A percentile compares a stretch with the other conserved stretches of the same genome.
phyloP scores from a whole-genome alignment of 306 rosid species.

The Cucumis cinereus region DNA sequence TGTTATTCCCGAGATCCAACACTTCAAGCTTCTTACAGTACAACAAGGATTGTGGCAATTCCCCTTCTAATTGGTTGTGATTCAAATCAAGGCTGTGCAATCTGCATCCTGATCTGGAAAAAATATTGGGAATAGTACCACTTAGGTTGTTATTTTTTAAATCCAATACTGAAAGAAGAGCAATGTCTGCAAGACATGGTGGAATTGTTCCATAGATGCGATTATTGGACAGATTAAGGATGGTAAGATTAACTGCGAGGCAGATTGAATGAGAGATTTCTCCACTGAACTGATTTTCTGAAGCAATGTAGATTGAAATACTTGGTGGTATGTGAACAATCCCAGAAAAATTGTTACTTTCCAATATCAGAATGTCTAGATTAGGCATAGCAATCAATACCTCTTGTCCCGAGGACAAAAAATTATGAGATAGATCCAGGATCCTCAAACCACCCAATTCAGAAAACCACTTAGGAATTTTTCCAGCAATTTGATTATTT shows the following conservation, averaged over 20 bases:
- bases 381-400: slow-evolving; percentile 4
- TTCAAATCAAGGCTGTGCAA: background rate
- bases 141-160: background rate
- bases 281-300: slow-evolving; percentile 17
- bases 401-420: background rate
- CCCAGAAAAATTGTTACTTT: slow-evolving; percentile 20
- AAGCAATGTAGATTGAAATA: background rate
- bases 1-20: background rate
- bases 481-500: slow-evolving; percentile 2
- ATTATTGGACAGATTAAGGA: background rate
- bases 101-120: background rate
- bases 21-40: background rate
- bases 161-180: background rate
- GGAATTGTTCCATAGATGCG: background rate
- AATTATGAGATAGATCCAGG: background rate
- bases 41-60: background rate
- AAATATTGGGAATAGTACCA: background rate
- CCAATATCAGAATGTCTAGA: slow-evolving; percentile 5
- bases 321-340: background rate
- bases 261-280: background rate
- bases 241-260: background rate
- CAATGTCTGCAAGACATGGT: background rate
- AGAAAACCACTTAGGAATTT: slow-evolving; percentile 14
- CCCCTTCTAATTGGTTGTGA: background rate
- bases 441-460: background rate